Evolutionary conservation across 2,329 filamentous ascomycete species (phyloP).

Genomic region (Alternaria brassicicola): DNA sequence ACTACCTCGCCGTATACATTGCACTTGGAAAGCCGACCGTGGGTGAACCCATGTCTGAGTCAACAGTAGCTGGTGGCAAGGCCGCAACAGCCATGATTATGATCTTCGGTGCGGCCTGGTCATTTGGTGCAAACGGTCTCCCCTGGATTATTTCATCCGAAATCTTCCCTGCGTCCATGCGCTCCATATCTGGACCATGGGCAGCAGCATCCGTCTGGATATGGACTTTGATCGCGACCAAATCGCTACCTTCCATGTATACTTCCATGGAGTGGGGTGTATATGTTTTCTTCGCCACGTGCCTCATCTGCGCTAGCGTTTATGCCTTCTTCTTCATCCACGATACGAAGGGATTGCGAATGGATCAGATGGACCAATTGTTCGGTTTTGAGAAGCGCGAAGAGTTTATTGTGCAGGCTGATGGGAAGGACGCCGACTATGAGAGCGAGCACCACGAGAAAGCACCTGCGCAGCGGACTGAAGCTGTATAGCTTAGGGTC

Average conservation of each 20-base stretch:
- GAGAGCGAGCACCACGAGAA: slow-evolving; percentile 29
- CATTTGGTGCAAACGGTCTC: slow-evolving; percentile 50
- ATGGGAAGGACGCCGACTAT: slow-evolving; percentile 13
- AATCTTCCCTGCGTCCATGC: slow-evolving; percentile 50
- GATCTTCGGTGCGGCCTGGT: slow-evolving; percentile 50
- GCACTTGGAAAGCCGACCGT: slow-evolving; percentile 42
- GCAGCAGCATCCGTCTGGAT: slow-evolving; percentile 48
- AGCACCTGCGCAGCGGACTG: slow-evolving; percentile 1
- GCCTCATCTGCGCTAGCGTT: slow-evolving; percentile 44
- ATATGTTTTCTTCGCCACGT: slow-evolving; percentile 51
- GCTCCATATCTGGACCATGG: slow-evolving; percentile 49
- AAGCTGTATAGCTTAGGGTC: neutral
- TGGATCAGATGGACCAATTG: slow-evolving; percentile 49
- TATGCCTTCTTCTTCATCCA: slow-evolving; percentile 52
- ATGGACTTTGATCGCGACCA: slow-evolving; percentile 50
- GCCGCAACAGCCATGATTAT: slow-evolving; percentile 50
- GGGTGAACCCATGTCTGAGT: slow-evolving; percentile 36
- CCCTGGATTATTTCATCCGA: slow-evolving; percentile 55
- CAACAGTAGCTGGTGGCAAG: slow-evolving; percentile 47
- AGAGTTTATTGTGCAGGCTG: slow-evolving; percentile 6
- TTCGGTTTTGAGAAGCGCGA: slow-evolving; percentile 41
- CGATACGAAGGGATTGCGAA: slow-evolving; percentile 48
- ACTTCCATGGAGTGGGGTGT: slow-evolving; percentile 48
- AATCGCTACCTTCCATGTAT: slow-evolving; percentile 51
- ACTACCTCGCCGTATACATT: slow-evolving; percentile 48